These are phyloP conservation scores for Pulveroboletus ravenelii DNA, from an alignment of 768 basidiomycete genomes.

Conservation along the genomic window DNA sequence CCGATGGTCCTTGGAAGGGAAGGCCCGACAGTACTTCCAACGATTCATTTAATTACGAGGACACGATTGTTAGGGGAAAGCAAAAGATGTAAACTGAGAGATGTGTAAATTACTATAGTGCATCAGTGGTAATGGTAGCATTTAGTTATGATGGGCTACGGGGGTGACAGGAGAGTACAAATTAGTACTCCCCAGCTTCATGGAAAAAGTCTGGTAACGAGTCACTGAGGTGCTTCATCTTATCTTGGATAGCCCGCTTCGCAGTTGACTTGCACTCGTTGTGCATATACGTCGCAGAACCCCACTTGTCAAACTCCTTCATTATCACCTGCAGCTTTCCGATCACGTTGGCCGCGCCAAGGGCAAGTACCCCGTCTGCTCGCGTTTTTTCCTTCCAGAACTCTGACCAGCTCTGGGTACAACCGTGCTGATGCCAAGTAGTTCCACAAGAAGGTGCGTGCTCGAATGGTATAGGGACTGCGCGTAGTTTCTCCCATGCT, in stretches of 20 bases:
- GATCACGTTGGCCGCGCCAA: constrained; percentile 62
- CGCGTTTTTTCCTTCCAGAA: constrained; percentile 77
- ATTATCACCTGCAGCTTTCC: constrained; percentile 59
- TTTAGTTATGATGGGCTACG: not conserved
- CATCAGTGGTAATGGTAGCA: not conserved
- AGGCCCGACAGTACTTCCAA: constrained; percentile 2
- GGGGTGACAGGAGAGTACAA: not conserved
- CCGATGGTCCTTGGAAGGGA: constrained; percentile 31
- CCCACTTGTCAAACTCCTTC: constrained; percentile 68
- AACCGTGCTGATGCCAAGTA: constrained; percentile 70
- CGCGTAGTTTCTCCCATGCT: constrained; percentile 62
- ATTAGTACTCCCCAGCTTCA: constrained; percentile 32
- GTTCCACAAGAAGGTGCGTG: constrained; percentile 60
- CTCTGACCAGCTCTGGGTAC: constrained; percentile 68
- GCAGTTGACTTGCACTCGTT: constrained; percentile 64
- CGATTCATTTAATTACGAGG: constrained; percentile 21
- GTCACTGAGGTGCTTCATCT: constrained; percentile 54
- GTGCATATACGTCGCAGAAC: constrained; percentile 74
- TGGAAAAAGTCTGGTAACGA: constrained; percentile 59
- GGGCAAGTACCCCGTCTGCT: constrained; percentile 52
- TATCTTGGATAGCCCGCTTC: constrained; percentile 50
- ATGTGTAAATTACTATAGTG: not conserved
- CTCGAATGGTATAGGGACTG: constrained; percentile 54
- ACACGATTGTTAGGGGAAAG: constrained; percentile 27
- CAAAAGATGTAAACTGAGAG: constrained; percentile 15